phyloP scores from a whole-genome alignment of 176 grass and related monocot genomes.

The Hordeum marinum region DNA sequence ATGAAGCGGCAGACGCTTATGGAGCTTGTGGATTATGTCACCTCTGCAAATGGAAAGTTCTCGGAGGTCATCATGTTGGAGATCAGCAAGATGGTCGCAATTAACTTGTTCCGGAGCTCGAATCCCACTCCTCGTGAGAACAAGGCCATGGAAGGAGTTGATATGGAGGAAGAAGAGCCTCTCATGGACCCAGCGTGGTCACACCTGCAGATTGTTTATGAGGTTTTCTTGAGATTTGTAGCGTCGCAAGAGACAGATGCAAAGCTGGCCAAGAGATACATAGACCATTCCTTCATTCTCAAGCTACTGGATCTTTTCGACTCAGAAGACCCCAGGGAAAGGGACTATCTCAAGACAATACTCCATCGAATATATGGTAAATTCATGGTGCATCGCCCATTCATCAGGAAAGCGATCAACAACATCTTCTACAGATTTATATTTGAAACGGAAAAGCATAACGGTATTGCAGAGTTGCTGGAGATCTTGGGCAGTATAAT shows the following conservation, averaged over 20 bases:
- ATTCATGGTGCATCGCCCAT: slow-evolving; percentile 99
- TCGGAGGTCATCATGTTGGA: slow-evolving; percentile 65
- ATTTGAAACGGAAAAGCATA: slow-evolving; percentile 93
- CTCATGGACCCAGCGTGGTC: slow-evolving; percentile 93
- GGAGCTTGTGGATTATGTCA: slow-evolving; percentile 87
- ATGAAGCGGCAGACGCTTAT: slow-evolving; percentile 75
- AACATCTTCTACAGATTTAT: slow-evolving; percentile 98
- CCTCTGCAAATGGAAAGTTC: slow-evolving; percentile 70
- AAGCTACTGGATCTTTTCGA: slow-evolving; percentile 91
- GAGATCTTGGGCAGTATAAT: slow-evolving; percentile 96
- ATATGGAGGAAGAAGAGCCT: slow-evolving; percentile 96
- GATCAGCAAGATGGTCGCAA: slow-evolving; percentile 70
- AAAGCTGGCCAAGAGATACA: slow-evolving; percentile 91
- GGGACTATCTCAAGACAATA: slow-evolving; percentile 93
- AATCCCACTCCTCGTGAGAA: slow-evolving; percentile 69
- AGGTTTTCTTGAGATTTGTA: slow-evolving; percentile 83
- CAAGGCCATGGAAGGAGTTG: slow-evolving; percentile 68
- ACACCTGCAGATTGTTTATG: slow-evolving; percentile 88
- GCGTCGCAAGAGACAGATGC: slow-evolving; percentile 89
- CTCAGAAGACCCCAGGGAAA: slow-evolving; percentile 94
- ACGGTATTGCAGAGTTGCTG: slow-evolving; percentile 86
- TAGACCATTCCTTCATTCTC: slow-evolving; percentile 97
- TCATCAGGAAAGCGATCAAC: slow-evolving; percentile 94
- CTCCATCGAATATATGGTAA: slow-evolving; percentile 97
- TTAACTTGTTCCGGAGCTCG: slow-evolving; percentile 78